A percentile compares a stretch with the other conserved stretches of the same genome.
These are phyloP conservation scores for Pichia ethanolica DNA, from an alignment of 805 yeast species.

Conservation along the genomic window DNA sequence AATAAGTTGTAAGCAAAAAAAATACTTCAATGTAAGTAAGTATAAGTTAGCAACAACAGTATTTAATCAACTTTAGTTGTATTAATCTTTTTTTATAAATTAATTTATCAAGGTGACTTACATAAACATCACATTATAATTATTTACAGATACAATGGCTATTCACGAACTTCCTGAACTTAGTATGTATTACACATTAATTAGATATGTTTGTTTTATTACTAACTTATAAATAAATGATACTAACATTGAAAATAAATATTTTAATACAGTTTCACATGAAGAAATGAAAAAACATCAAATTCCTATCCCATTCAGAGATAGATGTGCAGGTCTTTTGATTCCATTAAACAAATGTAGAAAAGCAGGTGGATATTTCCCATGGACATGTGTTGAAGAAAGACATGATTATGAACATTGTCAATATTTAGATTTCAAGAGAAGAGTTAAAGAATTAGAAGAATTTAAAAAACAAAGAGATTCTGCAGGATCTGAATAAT, in stretches of 20 bases:
- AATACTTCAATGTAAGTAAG: too few relatives aligned
- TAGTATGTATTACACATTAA: constrained; percentile 28
- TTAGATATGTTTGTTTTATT: not conserved
- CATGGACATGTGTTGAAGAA: constrained; percentile 71
- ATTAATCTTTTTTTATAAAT: too few relatives aligned
- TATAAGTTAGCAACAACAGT: too few relatives aligned
- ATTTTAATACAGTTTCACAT: constrained; percentile 47
- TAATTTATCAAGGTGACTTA: not conserved
- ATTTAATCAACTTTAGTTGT: too few relatives aligned
- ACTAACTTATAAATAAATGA: too few relatives aligned
- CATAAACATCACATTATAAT: not conserved
- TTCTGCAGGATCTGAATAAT: constrained; percentile 3
- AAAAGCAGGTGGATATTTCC: constrained; percentile 46
- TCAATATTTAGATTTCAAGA: constrained; percentile 70
- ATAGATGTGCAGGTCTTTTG: constrained; percentile 66
- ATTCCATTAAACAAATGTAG: constrained; percentile 60
- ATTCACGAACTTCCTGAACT: constrained; percentile 34
- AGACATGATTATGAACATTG: constrained; percentile 82
- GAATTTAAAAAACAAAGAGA: constrained; percentile 39
- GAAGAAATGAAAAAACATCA: constrained; percentile 77
- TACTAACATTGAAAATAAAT: too few relatives aligned
- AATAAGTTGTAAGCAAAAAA: too few relatives aligned
- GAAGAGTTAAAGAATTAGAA: constrained; percentile 70
- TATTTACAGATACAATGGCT: constrained; percentile 18
- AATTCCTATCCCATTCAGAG: constrained; percentile 75